Base-by-base conservation (phyloP, 139 green algal species). In the Ostreobium quekettii region DNA sequence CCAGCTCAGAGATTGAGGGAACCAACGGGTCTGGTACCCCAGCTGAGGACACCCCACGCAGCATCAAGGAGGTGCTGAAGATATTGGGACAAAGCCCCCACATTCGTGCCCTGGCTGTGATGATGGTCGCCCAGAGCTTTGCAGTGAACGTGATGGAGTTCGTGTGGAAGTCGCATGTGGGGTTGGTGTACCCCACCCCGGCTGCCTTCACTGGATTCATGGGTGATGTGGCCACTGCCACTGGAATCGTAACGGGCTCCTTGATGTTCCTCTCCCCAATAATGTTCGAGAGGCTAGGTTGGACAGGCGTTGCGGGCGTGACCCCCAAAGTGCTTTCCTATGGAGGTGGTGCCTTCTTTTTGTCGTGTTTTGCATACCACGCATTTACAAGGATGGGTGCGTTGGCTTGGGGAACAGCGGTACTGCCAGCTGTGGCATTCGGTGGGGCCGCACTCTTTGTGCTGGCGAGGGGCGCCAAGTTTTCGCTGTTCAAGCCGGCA, bases 401-500 rank as follows among this genome's bases (percentile, higher is more conserved):
- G 11, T 15, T 36, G 42, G 46, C 58, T 33, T 32, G 47, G 15
- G 32, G 33, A 26, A n/a, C 64, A 35, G 70, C 49, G 7, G n/a
- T 80, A n/a, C 70, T 89, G 35, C 65, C 75, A 60, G 67, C 53
- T 4, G 66, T 93, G 19, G 84, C 91, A 28, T 73, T 87, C 39
- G 75, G 65, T 8, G 89, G 88, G 1, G 80, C 86, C 2, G 32
- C 87, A 70, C 79, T 95, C 58, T 91, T 91, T 74, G 86, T 96
- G 28, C 85, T 95, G 62, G 71, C 71, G 59, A 85, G 84, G 66
- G 83, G 80, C n/a, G 87, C 89, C 68, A 95, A 95, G 82, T 95
- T 95, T 74, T 82, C 37, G n/a, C 79, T 97, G 78, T 95, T 93
- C 79, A 97, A 97, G 82, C 91, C 91, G 5, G 87, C 90, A 5